Percentiles rank a stretch among this genome's conserved stretches.
phyloP scores from a whole-genome alignment of 495 filamentous ascomycete species.

The Venustampulla echinocandica region DNA sequence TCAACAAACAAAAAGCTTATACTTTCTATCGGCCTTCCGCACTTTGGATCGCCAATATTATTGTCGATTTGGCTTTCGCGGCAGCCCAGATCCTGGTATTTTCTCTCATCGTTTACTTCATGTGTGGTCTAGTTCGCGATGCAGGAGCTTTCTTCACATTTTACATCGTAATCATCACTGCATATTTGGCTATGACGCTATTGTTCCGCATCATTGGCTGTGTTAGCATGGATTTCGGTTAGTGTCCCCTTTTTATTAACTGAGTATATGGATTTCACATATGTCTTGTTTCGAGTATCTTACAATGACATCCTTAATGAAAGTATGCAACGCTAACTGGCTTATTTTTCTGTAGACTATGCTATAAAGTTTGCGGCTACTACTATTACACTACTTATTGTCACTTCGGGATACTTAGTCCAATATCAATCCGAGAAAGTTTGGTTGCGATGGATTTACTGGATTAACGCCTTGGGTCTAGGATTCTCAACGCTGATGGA shows the following conservation, averaged over 20 bases:
- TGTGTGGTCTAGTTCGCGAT: slow-evolving; percentile 56
- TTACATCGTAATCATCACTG: slow-evolving; percentile 37
- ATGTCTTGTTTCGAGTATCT: too few species aligned
- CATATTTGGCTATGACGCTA: slow-evolving; percentile 70
- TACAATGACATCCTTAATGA: too few species aligned
- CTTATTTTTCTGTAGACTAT: too few species aligned
- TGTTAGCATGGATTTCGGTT: slow-evolving; percentile 73
- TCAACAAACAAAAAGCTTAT: slow-evolving; percentile 78
- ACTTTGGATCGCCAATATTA: slow-evolving; percentile 65
- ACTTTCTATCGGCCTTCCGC: slow-evolving; percentile 79
- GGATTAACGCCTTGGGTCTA: slow-evolving; percentile 67
- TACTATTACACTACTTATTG: slow-evolving; percentile 68
- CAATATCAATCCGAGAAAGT: slow-evolving; percentile 40
- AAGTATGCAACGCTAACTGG: too few species aligned
- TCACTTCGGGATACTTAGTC: slow-evolving; percentile 74
- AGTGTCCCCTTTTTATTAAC: too few species aligned
- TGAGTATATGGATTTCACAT: too few species aligned
- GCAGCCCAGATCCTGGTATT: slow-evolving; percentile 64
- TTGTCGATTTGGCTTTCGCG: slow-evolving; percentile 67
- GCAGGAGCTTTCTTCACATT: slow-evolving; percentile 77
- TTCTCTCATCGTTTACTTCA: slow-evolving; percentile 70
- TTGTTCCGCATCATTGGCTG: slow-evolving; percentile 75
- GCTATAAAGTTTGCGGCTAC: slow-evolving; percentile 72
- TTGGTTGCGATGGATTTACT: slow-evolving; percentile 58
- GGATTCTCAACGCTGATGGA: slow-evolving; percentile 71